Evolutionary conservation across 768 basidiomycete species (phyloP), one percentile per base, ranked within the genome.

Genomic region (Auriscalpium microsporum): DNA sequence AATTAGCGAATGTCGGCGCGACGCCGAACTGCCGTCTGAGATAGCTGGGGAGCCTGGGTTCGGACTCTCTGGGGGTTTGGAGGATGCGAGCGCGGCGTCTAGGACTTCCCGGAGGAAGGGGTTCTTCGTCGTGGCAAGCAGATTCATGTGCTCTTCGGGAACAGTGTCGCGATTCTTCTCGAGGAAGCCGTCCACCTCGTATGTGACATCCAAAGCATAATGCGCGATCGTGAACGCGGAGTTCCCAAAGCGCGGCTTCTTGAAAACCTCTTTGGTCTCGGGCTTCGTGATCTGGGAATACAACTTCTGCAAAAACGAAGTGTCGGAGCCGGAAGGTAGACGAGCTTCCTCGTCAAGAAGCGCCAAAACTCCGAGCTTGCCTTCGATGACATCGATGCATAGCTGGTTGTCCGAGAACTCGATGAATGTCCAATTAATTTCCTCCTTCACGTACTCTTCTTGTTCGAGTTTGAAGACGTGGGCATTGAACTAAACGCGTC

Each of bases 341-440:
- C 96, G 92, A 16, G 96, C 98, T 73, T 99, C 96, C 72, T 99
- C 96, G 66, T 99, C 96, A 44, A 99, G 78, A 19, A 99, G 78
- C 7, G 94, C 85, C 54, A 99, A 78, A 37, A 99, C 90, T 57
- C 96, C 96, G 55, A 99, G 83, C 69, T 86, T 97, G 59, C 95
- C 91, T 74, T 98, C 96, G 64, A 99, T 97, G 59, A 96, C 86
- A 68, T 99, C 90, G 71, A 99, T 99, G 70, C 95, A 97, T 45
- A 93, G 93, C 66, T 98, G 96, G 66, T 99, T 99, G 71, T 99
- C 96, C 10, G 91, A 91, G 70, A 96, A 99, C 65, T 98, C 95
- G 69, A 99, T 99, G 72, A 98, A 98, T 9, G 90, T 97, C 96
- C 96, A 99, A 68, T 96, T 93, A 68, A 99, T 99, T 71, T 96